Percentiles rank a stretch among this genome's conserved stretches.
Conservation (phyloP, 306 rosid genomes). For the Cucurbita argyrosperma region DNA sequence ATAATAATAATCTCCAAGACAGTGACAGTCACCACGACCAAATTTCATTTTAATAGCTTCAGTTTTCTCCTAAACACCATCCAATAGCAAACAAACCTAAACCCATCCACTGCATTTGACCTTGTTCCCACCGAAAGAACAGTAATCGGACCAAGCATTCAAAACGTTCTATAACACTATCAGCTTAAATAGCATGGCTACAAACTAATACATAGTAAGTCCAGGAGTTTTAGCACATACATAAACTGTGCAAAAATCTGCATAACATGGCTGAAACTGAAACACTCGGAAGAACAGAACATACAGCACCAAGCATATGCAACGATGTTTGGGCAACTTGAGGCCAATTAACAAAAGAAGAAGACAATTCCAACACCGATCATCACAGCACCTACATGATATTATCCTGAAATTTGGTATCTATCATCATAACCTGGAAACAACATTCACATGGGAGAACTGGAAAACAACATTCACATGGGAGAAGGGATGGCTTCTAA, state of each 20-base stretch:
- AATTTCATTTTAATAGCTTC: no score
- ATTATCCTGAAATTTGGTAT: not conserved
- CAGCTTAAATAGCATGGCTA: not conserved
- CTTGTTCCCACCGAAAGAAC: not conserved
- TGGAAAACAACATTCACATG: not conserved
- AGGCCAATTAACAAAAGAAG: not conserved
- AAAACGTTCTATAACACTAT: not conserved
- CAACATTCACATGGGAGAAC: not conserved
- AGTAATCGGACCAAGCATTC: not conserved
- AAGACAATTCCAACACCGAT: not conserved
- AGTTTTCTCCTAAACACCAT: no score
- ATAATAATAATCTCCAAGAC: no score
- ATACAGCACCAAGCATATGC: not conserved
- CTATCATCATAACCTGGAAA: not conserved
- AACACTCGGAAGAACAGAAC: not conserved
- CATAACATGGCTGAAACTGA: not conserved
- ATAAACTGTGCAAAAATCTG: not conserved
- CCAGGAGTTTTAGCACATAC: not conserved
- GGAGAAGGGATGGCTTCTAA: not conserved
- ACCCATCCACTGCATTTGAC: not conserved
- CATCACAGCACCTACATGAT: not conserved
- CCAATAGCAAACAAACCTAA: not conserved
- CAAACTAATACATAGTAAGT: not conserved
- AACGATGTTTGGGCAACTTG: not conserved
- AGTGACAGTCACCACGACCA: no score